Conservation (phyloP, 148 eudicot genomes). For the Rhododendron ovatum region DNA sequence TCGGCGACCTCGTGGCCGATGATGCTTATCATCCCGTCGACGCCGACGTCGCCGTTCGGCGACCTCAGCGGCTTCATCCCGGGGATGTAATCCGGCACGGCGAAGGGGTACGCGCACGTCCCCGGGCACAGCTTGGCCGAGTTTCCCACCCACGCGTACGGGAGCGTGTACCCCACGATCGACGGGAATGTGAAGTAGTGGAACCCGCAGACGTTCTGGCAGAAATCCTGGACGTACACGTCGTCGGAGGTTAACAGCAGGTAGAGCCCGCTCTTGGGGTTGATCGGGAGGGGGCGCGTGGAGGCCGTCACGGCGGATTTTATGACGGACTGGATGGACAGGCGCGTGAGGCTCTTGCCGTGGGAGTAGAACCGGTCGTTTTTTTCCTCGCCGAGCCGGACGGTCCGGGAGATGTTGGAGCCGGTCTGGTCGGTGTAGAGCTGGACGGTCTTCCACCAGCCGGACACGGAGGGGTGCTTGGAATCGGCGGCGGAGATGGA, state of each 20-base stretch:
- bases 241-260: constrained; percentile 67
- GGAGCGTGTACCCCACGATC: constrained; percentile 77
- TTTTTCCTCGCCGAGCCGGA: constrained; percentile 55
- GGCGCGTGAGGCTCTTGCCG: constrained; percentile 66
- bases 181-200: constrained; percentile 90
- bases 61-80: constrained; percentile 50
- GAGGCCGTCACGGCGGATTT: constrained; percentile 60
- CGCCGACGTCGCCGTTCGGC: constrained; percentile 72
- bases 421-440: constrained; percentile 90
- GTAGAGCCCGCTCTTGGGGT: constrained; percentile 67
- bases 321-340: constrained; percentile 69
- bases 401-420: constrained; percentile 53
- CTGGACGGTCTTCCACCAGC: constrained; percentile 87
- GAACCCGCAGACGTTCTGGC: constrained; percentile 79
- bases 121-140: constrained; percentile 75
- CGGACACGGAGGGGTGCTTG: constrained; percentile 55
- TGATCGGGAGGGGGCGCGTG: constrained; percentile 63
- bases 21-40: constrained; percentile 91
- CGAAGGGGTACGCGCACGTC: constrained; percentile 77
- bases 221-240: constrained; percentile 77
- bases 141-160: constrained; percentile 98
- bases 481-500: constrained; percentile 59
- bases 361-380: constrained; percentile 83
- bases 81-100: constrained; percentile 71
- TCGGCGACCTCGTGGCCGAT: constrained; percentile 87